A percentile compares a stretch with the other conserved stretches of the same genome.
Evolutionary conservation across 768 basidiomycete genomes (phyloP).

Genomic region (Podaxis sp.): DNA sequence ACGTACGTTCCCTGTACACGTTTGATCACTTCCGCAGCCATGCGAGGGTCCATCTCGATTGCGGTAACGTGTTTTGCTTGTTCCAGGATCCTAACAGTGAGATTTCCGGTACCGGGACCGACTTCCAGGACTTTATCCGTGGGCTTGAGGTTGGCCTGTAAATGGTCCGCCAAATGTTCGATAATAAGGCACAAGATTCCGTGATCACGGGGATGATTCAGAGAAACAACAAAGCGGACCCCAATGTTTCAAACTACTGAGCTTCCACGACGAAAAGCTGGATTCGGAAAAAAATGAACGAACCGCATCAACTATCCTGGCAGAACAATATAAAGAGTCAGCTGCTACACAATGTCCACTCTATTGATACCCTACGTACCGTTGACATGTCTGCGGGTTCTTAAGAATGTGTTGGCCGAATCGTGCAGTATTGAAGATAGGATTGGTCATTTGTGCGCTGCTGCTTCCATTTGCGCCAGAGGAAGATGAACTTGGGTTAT

Average conservation of each 20-base stretch:
- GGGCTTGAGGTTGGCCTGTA: conserved; percentile 83
- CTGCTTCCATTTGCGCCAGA: conserved; percentile 19
- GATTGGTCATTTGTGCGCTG: conserved; percentile 60
- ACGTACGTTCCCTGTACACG: conserved; percentile 97
- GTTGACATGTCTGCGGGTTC: conserved; percentile 88
- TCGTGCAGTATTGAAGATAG: conserved; percentile 90
- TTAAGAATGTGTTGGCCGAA: conserved; percentile 99
- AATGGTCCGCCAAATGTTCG: conserved; percentile 2
- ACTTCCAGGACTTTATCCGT: conserved; percentile 97
- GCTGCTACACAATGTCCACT: conserved; percentile 8
- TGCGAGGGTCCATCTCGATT: conserved; percentile 97
- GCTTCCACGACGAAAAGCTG: background rate
- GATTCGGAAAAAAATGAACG: conserved; percentile 18
- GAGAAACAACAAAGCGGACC: background rate
- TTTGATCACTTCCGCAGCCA: conserved; percentile 97
- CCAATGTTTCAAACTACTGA: background rate
- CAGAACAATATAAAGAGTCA: conserved; percentile 6
- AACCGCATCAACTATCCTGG: conserved; percentile 45
- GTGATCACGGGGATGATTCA: background rate
- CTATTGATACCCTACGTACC: conserved; percentile 43
- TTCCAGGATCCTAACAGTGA: conserved; percentile 91
- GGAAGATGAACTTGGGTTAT: conserved; percentile 20
- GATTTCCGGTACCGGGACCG: conserved; percentile 95
- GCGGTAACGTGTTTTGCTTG: conserved; percentile 92
- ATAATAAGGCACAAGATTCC: background rate